Evolutionary conservation across 2,329 filamentous ascomycete genomes (phyloP).

Genomic region (Paraphaeosphaeria sporulosa): DNA sequence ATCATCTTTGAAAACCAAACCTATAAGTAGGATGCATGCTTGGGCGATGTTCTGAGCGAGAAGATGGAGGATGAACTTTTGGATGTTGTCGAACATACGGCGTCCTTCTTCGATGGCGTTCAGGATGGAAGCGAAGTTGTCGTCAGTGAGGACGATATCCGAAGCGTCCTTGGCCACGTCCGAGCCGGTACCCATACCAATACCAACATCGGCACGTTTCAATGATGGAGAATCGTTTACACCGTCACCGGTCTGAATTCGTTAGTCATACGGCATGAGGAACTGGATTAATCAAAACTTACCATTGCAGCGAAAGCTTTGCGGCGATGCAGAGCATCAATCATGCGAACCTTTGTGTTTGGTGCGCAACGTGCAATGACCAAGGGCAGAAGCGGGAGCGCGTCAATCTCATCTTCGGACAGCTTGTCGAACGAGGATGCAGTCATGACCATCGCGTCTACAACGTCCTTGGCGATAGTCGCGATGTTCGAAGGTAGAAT

Average conservation of each 20-base stretch:
- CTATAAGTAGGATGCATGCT: slow-evolving; percentile 80
- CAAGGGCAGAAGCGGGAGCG: slow-evolving; percentile 75
- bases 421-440: slow-evolving; percentile 77
- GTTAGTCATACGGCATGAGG: slow-evolving; percentile 10
- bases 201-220: slow-evolving; percentile 82
- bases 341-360: slow-evolving; percentile 89
- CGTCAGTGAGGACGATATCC: slow-evolving; percentile 84
- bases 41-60: slow-evolving; percentile 84
- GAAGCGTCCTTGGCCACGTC: slow-evolving; percentile 86
- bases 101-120: slow-evolving; percentile 83
- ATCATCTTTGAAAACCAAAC: slow-evolving; percentile 80
- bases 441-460: slow-evolving; percentile 45
- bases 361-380: slow-evolving; percentile 87
- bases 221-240: slow-evolving; percentile 87
- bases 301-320: slow-evolving; percentile 79
- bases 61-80: slow-evolving; percentile 81
- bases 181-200: slow-evolving; percentile 88
- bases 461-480: slow-evolving; percentile 37
- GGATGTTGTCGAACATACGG: slow-evolving; percentile 87
- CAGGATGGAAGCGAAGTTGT: slow-evolving; percentile 88
- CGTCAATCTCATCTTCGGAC: slow-evolving; percentile 76
- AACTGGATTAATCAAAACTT: background rate
- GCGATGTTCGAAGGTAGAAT: slow-evolving; percentile 47
- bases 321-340: slow-evolving; percentile 82
- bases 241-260: slow-evolving; percentile 73